phyloP scores from a whole-genome alignment of 208 protist genomes.

The Trypanosoma conorhini region DNA sequence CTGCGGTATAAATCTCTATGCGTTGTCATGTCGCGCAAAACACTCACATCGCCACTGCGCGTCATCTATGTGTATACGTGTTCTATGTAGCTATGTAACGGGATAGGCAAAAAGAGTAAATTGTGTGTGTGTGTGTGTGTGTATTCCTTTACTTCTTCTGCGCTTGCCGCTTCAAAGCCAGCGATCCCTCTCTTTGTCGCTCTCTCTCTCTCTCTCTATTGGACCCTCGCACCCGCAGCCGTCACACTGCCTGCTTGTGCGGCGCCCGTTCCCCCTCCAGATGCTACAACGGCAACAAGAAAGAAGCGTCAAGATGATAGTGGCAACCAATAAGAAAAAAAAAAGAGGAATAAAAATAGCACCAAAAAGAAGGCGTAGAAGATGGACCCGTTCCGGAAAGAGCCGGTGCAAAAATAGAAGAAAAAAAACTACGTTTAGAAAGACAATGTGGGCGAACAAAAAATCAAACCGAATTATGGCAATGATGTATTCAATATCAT shows the following conservation, averaged over 20 bases:
- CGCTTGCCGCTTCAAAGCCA: not conserved
- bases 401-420: not conserved
- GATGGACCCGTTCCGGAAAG: not conserved
- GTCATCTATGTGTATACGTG: constrained; percentile 9
- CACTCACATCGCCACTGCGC: constrained; percentile 18
- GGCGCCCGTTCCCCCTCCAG: not conserved
- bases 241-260: not conserved
- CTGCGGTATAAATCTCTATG: constrained; percentile 21
- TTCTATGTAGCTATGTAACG: not conserved
- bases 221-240: not conserved
- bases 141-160: not conserved
- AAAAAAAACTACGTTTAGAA: not conserved
- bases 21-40: constrained; percentile 4
- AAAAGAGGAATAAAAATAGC: constrained; percentile 13
- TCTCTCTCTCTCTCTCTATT: not conserved
- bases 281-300: not conserved
- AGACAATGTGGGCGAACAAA: not conserved
- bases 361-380: not conserved
- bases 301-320: not conserved
- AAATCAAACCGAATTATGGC: not conserved
- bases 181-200: not conserved
- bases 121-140: too few relatives aligned
- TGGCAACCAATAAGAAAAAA: not conserved
- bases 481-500: not conserved
- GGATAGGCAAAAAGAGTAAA: constrained; percentile 7